Evolutionary conservation across 495 filamentous ascomycete species (phyloP).

Genomic region (Trichoderma reesei): DNA sequence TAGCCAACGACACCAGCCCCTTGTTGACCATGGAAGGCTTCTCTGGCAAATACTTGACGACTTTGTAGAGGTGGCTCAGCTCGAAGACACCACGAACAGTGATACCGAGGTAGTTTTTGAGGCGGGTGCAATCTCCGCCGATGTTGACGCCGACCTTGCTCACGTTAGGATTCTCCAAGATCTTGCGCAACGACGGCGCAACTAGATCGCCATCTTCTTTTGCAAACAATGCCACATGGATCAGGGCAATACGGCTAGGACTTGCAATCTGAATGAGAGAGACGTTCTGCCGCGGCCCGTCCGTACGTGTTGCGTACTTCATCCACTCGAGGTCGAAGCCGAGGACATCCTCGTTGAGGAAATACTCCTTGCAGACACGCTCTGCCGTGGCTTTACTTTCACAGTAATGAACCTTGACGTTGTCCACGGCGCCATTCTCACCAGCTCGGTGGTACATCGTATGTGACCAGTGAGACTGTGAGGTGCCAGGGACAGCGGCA

Average conservation of each 20-base stretch:
- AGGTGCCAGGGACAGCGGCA: conserved; percentile 26
- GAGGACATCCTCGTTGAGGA: conserved; percentile 57
- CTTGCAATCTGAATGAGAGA: conserved; percentile 75
- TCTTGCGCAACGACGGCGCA: conserved; percentile 52
- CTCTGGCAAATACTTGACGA: conserved; percentile 51
- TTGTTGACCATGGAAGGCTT: conserved; percentile 52
- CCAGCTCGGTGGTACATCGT: conserved; percentile 45
- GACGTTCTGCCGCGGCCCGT: conserved; percentile 52
- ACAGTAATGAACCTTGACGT: conserved; percentile 68
- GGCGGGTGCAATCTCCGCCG: conserved; percentile 60
- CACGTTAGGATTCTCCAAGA: conserved; percentile 61
- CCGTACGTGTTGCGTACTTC: conserved; percentile 31
- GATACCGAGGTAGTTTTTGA: conserved; percentile 56
- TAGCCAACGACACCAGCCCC: conserved; percentile 52
- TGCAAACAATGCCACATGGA: conserved; percentile 61
- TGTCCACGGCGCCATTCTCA: conserved; percentile 25
- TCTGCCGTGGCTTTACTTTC: conserved; percentile 55
- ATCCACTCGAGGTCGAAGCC: conserved; percentile 88
- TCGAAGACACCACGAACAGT: conserved; percentile 60
- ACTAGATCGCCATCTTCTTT: conserved; percentile 45
- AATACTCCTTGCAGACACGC: conserved; percentile 50
- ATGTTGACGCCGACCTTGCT: conserved; percentile 72
- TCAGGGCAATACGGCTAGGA: conserved; percentile 66
- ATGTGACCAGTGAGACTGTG: conserved; percentile 57
- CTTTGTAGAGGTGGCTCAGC: conserved; percentile 67